A percentile compares a stretch with the other conserved stretches of the same genome.
Evolutionary conservation across 768 basidiomycete genomes (phyloP).

Genomic region (Rhodotorula sphaerocarpa): DNA sequence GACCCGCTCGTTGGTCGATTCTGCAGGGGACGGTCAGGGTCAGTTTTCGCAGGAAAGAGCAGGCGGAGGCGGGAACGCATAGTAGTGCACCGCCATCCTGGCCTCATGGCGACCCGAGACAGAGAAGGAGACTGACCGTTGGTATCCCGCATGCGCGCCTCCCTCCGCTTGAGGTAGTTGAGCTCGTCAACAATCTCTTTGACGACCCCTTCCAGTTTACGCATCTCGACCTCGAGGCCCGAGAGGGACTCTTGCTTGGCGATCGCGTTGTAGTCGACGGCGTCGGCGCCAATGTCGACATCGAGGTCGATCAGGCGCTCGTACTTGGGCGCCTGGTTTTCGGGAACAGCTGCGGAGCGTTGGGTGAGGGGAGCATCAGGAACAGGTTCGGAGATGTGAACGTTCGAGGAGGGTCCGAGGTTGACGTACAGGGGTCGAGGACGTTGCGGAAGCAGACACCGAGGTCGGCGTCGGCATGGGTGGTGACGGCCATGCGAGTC

Average conservation of each 20-base stretch:
- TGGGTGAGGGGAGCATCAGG: neutral
- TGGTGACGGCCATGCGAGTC: constrained; percentile 84
- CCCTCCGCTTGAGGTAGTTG: constrained; percentile 80
- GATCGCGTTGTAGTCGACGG: constrained; percentile 98
- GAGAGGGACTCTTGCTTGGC: constrained; percentile 96
- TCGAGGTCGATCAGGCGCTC: constrained; percentile 78
- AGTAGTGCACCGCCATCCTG: no score
- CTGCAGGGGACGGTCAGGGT: constrained; percentile 46
- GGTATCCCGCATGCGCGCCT: constrained; percentile 75
- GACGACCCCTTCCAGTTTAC: constrained; percentile 87
- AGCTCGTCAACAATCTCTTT: constrained; percentile 93
- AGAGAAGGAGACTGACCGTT: constrained; percentile 56
- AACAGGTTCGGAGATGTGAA: no score
- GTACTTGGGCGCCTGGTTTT: constrained; percentile 50
- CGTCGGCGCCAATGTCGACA: constrained; percentile 95
- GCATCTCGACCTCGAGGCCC: constrained; percentile 94
- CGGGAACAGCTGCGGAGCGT: constrained; percentile 48
- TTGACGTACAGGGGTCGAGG: constrained; percentile 59
- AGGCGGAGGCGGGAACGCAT: no score
- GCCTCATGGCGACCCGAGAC: neutral
- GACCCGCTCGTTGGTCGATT: constrained; percentile 82
- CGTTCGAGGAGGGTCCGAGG: no score
- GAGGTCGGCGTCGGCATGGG: constrained; percentile 85
- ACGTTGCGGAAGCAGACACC: constrained; percentile 90
- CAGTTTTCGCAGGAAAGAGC: no score